These are phyloP conservation scores for Microdochium nivale DNA, from an alignment of 2,329 filamentous ascomycete species.

Conservation along the genomic window DNA sequence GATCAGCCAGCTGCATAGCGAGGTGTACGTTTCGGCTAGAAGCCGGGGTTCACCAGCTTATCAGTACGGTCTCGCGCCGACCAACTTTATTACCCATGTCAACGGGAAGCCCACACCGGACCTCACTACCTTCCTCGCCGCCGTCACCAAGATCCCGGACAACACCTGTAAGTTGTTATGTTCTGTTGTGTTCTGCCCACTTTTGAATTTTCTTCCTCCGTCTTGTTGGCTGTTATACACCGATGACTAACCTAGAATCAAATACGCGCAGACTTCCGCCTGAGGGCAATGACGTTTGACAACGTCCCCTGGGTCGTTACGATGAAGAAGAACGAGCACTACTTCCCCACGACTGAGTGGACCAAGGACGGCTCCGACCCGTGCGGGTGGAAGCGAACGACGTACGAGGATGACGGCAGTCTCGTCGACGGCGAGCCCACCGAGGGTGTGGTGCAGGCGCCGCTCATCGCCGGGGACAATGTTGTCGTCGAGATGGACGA, in stretches of 20 bases:
- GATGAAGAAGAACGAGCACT: slow-evolving; percentile 99
- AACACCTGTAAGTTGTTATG: slow-evolving; percentile 65
- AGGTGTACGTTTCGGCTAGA: slow-evolving; percentile 89
- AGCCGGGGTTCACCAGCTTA: slow-evolving; percentile 77
- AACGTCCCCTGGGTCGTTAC: slow-evolving; percentile 99
- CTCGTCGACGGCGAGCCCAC: slow-evolving; percentile 44
- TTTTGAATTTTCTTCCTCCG: too few relatives aligned
- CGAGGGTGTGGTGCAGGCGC: slow-evolving; percentile 32
- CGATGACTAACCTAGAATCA: neutral
- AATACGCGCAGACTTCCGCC: slow-evolving; percentile 69
- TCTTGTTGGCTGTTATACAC: neutral
- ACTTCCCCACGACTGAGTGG: slow-evolving; percentile 67
- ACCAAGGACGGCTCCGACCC: slow-evolving; percentile 52
- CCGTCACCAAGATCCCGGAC: slow-evolving; percentile 82
- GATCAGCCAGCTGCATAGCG: slow-evolving; percentile 91
- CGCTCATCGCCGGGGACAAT: slow-evolving; percentile 27
- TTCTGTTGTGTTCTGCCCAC: too few relatives aligned
- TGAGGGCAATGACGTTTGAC: slow-evolving; percentile 97
- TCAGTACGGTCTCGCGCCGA: slow-evolving; percentile 86
- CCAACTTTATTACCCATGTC: slow-evolving; percentile 95
- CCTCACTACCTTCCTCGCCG: slow-evolving; percentile 68
- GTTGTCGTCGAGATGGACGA: slow-evolving; percentile 30
- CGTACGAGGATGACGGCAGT: slow-evolving; percentile 46
- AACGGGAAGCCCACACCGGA: slow-evolving; percentile 83
- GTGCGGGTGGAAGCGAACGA: slow-evolving; percentile 55